These are phyloP conservation scores for Rhododendron ferrugineum DNA, from an alignment of 148 eudicot species.

Conservation along the genomic window DNA sequence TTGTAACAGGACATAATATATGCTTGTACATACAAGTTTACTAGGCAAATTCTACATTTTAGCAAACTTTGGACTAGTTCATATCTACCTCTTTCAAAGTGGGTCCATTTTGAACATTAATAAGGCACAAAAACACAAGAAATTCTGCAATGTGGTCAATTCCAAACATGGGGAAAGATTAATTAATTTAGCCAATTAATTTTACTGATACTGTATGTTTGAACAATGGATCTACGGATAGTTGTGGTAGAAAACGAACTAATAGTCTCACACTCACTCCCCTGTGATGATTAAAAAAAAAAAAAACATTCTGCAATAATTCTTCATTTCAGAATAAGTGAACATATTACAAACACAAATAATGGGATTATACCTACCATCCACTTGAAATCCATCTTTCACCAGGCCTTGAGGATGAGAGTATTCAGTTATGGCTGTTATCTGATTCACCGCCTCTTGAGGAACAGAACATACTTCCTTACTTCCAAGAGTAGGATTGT, in stretches of 20 bases:
- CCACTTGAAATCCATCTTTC: slow-evolving; percentile 13
- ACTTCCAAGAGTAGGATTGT: slow-evolving; percentile 25
- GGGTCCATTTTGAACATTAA: not conserved
- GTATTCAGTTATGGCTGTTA: slow-evolving; percentile 19
- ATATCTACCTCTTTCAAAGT: not conserved
- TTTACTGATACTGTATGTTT: not conserved
- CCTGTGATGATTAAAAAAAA: not conserved
- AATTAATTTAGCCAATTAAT: not conserved
- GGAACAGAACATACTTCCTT: slow-evolving; percentile 19
- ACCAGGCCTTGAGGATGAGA: slow-evolving; percentile 28
- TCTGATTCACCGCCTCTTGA: slow-evolving; percentile 18
- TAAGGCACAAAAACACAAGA: not conserved
- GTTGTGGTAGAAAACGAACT: not conserved
- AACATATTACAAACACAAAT: not conserved
- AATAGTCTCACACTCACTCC: not conserved
- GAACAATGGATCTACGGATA: not conserved
- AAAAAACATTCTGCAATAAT: not conserved
- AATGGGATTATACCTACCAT: slow-evolving; percentile 18
- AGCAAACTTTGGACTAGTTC: not conserved
- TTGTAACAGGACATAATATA: not conserved
- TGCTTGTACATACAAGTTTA: not conserved
- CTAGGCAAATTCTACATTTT: not conserved
- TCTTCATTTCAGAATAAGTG: not conserved
- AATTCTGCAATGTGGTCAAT: not conserved
- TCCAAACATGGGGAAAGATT: not conserved